Base-by-base conservation (phyloP, 176 grass and related monocot genomes). In the Zoysia pacifica region DNA sequence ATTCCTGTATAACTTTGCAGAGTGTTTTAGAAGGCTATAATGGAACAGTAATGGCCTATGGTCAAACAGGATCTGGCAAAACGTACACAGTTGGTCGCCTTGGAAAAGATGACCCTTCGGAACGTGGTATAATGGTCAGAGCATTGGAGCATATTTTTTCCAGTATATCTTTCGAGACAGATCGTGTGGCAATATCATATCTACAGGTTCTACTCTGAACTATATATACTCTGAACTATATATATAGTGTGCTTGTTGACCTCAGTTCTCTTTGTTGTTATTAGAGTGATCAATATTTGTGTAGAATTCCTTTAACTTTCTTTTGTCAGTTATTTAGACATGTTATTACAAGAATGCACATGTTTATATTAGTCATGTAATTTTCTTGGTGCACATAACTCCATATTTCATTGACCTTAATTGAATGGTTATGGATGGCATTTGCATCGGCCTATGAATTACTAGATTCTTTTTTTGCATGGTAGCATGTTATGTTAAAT, bases 11-110 rank as follows among this genome's bases (percentile, higher is more conserved):
- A 86, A 28, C 74, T 85, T 93, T 92, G 87, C 84, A 98, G 95
- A 94, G 92, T 91, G 90, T 98, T 39, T 87, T 98, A 85, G 92
- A 94, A 83, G 95, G 95, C 64, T 98, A 98, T 79, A 98, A 98
- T 78, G 95, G 95, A 81, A 98, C 95, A 64, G 88, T 98, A 82
- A 98, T 98, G 95, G 92, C 92, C 86, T 98, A 98, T 84, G 95
- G 95, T 67, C 95, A 98, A 88, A 98, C 95, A 92, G 95, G 95
- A 86, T 94, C 92, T 3, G 95, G 95, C 12, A 98, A 98, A 86
- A 98, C 95, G 69, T 98, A 98, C 83, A 98, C 95, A 63, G 90
- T 98, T 80, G 92, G 90, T 46, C 85, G 58, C 48, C 86, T 94
- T 85, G 95, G 95, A 69, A 98, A 86, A 89, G 71, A 85, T 72